Conservation (phyloP, 345 rosid genomes). For the Salix purpurea region DNA sequence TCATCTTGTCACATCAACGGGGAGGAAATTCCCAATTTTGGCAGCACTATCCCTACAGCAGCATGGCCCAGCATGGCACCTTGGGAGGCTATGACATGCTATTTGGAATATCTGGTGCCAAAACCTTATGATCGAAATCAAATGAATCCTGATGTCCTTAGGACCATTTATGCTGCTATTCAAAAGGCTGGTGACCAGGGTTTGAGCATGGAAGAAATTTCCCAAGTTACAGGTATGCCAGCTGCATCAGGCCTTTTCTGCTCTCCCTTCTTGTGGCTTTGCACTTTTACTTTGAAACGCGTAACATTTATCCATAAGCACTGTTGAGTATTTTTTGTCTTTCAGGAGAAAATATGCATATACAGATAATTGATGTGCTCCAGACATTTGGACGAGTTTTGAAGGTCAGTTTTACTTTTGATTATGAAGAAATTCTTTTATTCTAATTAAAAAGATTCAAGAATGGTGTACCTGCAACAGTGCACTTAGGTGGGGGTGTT, state of each 20-base stretch:
- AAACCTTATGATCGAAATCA: constrained; percentile 31
- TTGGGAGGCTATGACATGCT: constrained; percentile 78
- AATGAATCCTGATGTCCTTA: constrained; percentile 46
- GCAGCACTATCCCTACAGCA: constrained; percentile 32
- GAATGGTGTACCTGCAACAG: neutral
- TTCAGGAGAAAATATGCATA: constrained; percentile 46
- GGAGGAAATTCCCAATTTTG: constrained; percentile 38
- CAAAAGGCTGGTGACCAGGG: constrained; percentile 97
- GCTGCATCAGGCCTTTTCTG: constrained; percentile 23
- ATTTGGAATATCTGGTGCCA: constrained; percentile 41
- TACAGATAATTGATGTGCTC: constrained; percentile 59
- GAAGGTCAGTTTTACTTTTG: constrained; percentile 53
- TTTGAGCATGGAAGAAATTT: constrained; percentile 60
- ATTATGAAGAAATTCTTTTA: neutral
- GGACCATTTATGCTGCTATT: constrained; percentile 49
- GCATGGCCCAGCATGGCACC: constrained; percentile 39
- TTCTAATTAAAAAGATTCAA: neutral
- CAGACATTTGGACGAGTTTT: constrained; percentile 72
- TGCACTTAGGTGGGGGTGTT: neutral
- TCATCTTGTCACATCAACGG: constrained; percentile 29
- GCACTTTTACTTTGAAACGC: neutral
- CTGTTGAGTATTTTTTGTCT: constrained; percentile 24
- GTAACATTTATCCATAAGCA: neutral
- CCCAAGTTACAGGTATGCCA: constrained; percentile 34
- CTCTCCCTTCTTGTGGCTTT: neutral